Evolutionary conservation across 257 asterid species (phyloP).

Genomic region (Fraxinus excelsior): DNA sequence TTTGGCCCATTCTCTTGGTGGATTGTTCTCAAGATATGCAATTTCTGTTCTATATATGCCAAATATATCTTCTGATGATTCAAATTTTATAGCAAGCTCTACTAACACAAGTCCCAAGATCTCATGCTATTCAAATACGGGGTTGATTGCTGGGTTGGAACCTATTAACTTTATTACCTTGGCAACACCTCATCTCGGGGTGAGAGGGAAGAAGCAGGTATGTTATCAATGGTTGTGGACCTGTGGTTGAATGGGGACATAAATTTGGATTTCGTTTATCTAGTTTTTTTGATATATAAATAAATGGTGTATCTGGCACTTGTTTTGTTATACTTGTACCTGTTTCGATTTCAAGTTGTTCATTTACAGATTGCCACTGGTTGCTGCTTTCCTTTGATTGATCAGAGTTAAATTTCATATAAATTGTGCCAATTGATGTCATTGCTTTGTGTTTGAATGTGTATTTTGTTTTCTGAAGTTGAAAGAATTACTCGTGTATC

Average conservation of each 20-base stretch:
- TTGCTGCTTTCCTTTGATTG: not conserved
- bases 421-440: not conserved
- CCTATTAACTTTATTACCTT: conserved; percentile 88
- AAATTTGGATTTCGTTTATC: not conserved
- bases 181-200: conserved; percentile 99
- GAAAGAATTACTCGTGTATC: not conserved
- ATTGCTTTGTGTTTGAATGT: not conserved
- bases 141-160: conserved; percentile 82
- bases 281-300: conserved; percentile 5
- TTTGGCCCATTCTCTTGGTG: conserved; percentile 98
- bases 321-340: not conserved
- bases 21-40: conserved; percentile 90
- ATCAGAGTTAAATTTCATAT: not conserved
- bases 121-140: conserved; percentile 38
- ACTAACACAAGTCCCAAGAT: conserved; percentile 29
- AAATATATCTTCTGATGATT: conserved; percentile 28
- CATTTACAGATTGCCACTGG: not conserved
- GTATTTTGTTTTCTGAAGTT: not conserved
- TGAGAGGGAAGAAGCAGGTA: conserved; percentile 94
- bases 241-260: conserved; percentile 10
- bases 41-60: conserved; percentile 66
- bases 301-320: conserved; percentile 5
- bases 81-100: conserved; percentile 35
- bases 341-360: not conserved
- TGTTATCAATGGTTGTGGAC: conserved; percentile 21